Base-by-base conservation (phyloP, 2,329 filamentous ascomycete genomes). In the Talaromyces marneffei region DNA sequence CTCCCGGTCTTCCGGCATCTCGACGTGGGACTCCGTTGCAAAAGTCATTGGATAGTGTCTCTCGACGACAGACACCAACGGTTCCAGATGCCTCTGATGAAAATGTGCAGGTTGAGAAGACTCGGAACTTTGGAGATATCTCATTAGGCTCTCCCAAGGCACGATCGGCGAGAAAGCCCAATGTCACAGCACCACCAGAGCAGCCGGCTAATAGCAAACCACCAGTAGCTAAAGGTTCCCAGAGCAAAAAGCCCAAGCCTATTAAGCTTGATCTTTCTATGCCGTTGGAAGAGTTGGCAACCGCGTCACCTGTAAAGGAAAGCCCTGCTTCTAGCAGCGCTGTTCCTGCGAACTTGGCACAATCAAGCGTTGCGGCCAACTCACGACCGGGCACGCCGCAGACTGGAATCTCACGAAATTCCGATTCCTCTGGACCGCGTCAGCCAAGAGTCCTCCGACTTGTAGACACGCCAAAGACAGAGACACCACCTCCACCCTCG, bases 371-470 rank as follows among this genome's bases (percentile, higher is more conserved):
- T 25, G 25, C 58, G 23, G 67, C 69, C 14, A 72, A 72, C 27
- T 79, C 82, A 62, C 78, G 81, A 25, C 78, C 82, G 25, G 80
- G 82, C 63, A 80, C 79, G 31, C 79, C 80, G 1, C 65, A 73
- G 54, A 77, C 75, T 14, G 65, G 67, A 12, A 61, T 70, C 14
- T 77, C 75, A 20, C 74, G 75, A 5, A 59, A 68, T 23, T 77
- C 74, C 10, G 75, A 77, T 59, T 74, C 75, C 8, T 70, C 76
- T 10, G 70, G 65, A 29, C 69, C 71, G 46, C 75, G 75, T 42
- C 74, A 76, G 40, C 76, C 82, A 18, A 75, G 81, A 37, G 83
- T 84, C n/a, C 68, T 86, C 57, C 80, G 83, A 25, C 79, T 86
- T 18, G 77, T 85, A 14, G 78, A 82, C 57, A 85, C 83, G 0